Evolutionary conservation across 75 land plant species (phyloP), one percentile per base, ranked within the genome.

Genomic region (Ceratopteris richardii): DNA sequence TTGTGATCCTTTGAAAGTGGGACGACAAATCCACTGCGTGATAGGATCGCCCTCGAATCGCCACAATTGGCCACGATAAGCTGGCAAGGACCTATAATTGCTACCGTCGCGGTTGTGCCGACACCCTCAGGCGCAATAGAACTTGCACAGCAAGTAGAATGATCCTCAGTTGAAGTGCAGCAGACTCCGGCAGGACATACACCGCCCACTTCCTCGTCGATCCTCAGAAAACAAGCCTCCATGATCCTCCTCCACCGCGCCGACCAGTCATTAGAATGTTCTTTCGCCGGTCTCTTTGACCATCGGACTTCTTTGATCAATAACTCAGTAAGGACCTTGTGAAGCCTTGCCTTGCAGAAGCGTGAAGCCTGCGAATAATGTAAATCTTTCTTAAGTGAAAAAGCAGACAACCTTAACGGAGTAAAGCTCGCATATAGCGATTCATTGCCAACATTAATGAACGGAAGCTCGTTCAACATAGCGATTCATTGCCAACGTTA

Each of bases 1-100:
- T 93, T 93, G 69, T 93, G 98, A 76, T 93, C 98, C 11, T 66
- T 72, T 2, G 98, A 93, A 21, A 93, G 78, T 18, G 98, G 79
- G 37, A 89, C 60, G 11, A 87, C 70, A 62, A 67, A 67, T 60
- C 93, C 93, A 12, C 90, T 96, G 54, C 98, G 90, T 30, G 72
- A 89, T 7, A 93, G 71, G 11, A 93, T 90, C 22, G 98, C 98
- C 63, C 98, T 73, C 31, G 97, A 92, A 61, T 92, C 97, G 19
- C 97, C 97, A 76, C 97, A 92, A 42, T 88, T 92, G 20, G 84
- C 86, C 48, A 93, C 77, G 44, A 93, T 74, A 23, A 93, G 77
- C 40, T 88, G 95, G 28, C 86, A 80, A 9, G 90, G 64, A 54
- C 90, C 84, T 44, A 93, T 67, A 55, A 93, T 51, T 42, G 90